These are phyloP conservation scores for Pontederia crassipes DNA, from an alignment of 176 grass and related monocot species.

Conservation along the genomic window DNA sequence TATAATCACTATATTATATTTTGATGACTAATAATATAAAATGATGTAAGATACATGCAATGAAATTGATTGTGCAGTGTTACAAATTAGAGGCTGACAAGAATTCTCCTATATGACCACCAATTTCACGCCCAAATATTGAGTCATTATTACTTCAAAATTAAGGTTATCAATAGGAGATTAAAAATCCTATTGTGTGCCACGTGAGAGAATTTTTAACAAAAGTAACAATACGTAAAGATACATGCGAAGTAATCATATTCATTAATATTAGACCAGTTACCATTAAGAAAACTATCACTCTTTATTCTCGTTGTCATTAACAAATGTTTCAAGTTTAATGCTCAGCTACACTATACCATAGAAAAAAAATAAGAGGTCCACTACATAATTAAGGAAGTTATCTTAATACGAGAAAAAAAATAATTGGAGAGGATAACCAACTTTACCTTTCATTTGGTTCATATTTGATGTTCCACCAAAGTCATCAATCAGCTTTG, in stretches of 20 bases:
- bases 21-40: neutral
- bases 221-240: constrained; percentile 32
- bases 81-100: constrained; percentile 38
- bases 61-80: constrained; percentile 45
- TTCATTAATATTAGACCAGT: constrained; percentile 31
- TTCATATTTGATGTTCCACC: constrained; percentile 33
- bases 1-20: no score
- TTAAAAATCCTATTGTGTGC: neutral
- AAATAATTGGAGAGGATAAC: constrained; percentile 6
- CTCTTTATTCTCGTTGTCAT: constrained; percentile 1
- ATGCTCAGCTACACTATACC: constrained; percentile 2
- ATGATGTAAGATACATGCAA: constrained; percentile 34
- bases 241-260: constrained; percentile 80
- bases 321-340: constrained; percentile 1
- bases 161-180: no score
- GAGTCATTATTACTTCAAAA: constrained; percentile 52
- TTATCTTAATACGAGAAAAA: neutral
- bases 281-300: constrained; percentile 1
- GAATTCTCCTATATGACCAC: constrained; percentile 48
- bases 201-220: no score
- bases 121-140: constrained; percentile 69
- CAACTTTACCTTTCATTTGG: constrained; percentile 41
- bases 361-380: neutral
- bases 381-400: neutral
- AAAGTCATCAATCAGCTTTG: constrained; percentile 59